Evolutionary conservation across 2,329 filamentous ascomycete species (phyloP), one percentile per base, ranked within the genome.

Genomic region (Rosellinia necatrix): DNA sequence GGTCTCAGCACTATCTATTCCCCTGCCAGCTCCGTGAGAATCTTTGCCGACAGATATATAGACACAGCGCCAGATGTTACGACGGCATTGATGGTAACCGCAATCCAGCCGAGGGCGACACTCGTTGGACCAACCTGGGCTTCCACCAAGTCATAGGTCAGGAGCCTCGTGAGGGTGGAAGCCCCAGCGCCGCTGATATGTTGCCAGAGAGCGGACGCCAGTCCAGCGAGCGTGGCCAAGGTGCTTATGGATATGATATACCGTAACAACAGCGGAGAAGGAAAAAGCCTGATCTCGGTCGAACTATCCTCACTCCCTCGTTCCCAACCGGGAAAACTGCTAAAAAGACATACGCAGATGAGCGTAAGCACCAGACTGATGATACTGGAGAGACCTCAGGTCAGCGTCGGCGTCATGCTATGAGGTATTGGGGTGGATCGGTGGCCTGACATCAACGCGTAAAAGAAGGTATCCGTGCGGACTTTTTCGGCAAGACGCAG

Each of bases 201-300:
- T 35, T 50, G 38, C 46, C 53, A 56, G 10, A 56, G 46, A 25
- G 53, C 46, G 17, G 38, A 50, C 9, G 30, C 53, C 2, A 56
- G 22, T 15, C 53, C 53, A 6, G 50, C 13, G 15, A 27, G 21
- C 8, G 53, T 12, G n/a, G 40, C 46, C 12, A 29, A n/a, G 10
- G 15, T 7, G 3, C 15, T 30, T 21, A 56, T 1, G 6, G 6
- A 12, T n/a, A 34, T 4, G 30, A n/a, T n/a, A 34, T 2, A 34
- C 2, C 12, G 12, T n/a, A 34, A 13, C 15, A 34, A 3, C 6
- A 2, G 5, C 2, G 2, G 30, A 13, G 30, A 6, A 13, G 30
- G 30, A 34, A 34, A n/a, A n/a, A n/a, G 30, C 30, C 6, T 34
- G 2, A 34, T 13, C 30, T 2, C 2, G n/a, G n/a, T n/a, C n/a